A percentile compares a stretch with the other conserved stretches of the same genome.
Evolutionary conservation across 768 basidiomycete species (phyloP).

Genomic region (Lactarius quietus): DNA sequence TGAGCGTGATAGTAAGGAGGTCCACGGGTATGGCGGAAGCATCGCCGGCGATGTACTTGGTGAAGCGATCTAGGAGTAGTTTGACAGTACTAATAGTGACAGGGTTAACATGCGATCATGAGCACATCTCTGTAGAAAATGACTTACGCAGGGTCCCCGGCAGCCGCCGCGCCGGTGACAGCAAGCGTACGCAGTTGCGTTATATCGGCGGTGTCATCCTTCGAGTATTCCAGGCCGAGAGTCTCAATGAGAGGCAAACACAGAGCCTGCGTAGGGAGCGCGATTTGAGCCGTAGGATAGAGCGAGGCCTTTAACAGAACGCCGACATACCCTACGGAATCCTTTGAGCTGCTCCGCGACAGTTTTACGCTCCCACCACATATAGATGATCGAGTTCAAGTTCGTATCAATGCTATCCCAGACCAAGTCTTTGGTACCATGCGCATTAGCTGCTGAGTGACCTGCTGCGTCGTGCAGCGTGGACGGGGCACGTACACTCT

Average conservation of each 20-base stretch:
- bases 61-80: conserved; percentile 70
- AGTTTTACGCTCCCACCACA: conserved; percentile 81
- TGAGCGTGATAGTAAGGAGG: conserved; percentile 55
- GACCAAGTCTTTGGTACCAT: conserved; percentile 60
- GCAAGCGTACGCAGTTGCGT: conserved; percentile 73
- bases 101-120: conserved; percentile 27
- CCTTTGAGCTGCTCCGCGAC: conserved; percentile 52
- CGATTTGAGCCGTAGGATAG: background rate
- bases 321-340: conserved; percentile 51
- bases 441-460: conserved; percentile 7
- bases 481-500: conserved; percentile 52
- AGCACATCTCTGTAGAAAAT: background rate
- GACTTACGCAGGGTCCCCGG: conserved; percentile 42
- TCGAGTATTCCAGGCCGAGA: conserved; percentile 73
- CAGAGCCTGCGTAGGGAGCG: conserved; percentile 41
- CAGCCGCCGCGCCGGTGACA: conserved; percentile 51
- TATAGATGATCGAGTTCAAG: conserved; percentile 50
- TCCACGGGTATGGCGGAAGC: conserved; percentile 79
- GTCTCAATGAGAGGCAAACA: conserved; percentile 73
- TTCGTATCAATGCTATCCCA: conserved; percentile 68
- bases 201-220: conserved; percentile 62
- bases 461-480: background rate
- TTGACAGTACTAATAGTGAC: conserved; percentile 56
- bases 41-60: conserved; percentile 64
- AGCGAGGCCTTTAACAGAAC: background rate